These are phyloP conservation scores for Zygotorulaspora florentina DNA, from an alignment of 805 yeast species.

Conservation along the genomic window DNA sequence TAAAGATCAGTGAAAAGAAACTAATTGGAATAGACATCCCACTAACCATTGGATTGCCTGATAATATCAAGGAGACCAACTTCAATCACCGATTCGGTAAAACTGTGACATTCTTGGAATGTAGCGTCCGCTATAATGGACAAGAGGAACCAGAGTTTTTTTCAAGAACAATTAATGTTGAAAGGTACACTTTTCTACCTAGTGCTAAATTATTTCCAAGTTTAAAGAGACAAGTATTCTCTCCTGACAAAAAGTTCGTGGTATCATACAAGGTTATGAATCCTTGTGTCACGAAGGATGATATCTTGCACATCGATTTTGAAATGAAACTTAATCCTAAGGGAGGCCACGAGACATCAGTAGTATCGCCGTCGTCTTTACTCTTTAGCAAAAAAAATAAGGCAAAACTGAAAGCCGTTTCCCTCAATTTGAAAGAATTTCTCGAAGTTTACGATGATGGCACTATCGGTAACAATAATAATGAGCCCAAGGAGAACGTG, in stretches of 20 bases:
- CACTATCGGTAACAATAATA: conserved; percentile 26
- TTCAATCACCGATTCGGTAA: conserved; percentile 44
- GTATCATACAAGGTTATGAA: conserved; percentile 46
- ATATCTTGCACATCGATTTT: conserved; percentile 39
- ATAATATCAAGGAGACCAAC: conserved; percentile 51
- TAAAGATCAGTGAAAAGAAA: conserved; percentile 39
- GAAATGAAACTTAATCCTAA: conserved; percentile 40
- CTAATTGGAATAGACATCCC: conserved; percentile 58
- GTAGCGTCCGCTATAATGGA: conserved; percentile 23
- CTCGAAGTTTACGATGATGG: conserved; percentile 50
- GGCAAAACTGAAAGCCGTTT: conserved; percentile 42
- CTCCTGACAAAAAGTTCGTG: conserved; percentile 47
- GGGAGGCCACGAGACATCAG: conserved; percentile 7
- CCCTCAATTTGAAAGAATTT: conserved; percentile 49
- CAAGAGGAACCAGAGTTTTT: conserved; percentile 18
- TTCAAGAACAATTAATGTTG: conserved; percentile 44
- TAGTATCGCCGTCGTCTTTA: conserved; percentile 4
- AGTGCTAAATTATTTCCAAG: conserved; percentile 53
- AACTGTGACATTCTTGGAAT: conserved; percentile 44
- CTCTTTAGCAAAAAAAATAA: conserved; percentile 28
- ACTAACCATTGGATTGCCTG: conserved; percentile 51
- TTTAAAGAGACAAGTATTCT: conserved; percentile 39
- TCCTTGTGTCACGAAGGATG: conserved; percentile 58
- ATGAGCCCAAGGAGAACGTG: conserved; percentile 42
- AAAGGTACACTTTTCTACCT: conserved; percentile 55